Percentiles rank a stretch among this genome's conserved stretches.
Conservation (phyloP, 257 asterid genomes). For the Paulownia fortunei region DNA sequence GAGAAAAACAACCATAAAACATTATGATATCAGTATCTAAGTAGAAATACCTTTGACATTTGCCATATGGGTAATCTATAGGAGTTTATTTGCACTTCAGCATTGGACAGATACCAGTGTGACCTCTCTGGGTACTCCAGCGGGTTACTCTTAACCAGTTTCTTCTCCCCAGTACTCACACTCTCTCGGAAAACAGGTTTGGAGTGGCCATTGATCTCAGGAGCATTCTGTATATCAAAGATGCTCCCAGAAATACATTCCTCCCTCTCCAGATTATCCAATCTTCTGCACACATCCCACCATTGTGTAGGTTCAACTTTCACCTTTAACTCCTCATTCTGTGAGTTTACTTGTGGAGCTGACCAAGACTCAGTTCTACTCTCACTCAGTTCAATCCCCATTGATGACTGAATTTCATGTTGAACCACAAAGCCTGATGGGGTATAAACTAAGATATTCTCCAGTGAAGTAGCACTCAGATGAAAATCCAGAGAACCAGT, state of each 20-base stretch:
- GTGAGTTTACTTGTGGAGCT: conserved; percentile 25
- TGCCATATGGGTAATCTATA: conserved; percentile 45
- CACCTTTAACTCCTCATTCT: conserved; percentile 43
- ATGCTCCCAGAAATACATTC: no score
- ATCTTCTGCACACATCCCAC: conserved; percentile 57
- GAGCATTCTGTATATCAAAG: conserved; percentile 19
- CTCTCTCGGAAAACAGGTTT: conserved; percentile 21
- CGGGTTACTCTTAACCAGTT: conserved; percentile 16
- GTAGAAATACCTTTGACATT: conserved; percentile 37
- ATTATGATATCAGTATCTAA: background rate
- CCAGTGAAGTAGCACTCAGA: no score
- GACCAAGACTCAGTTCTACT: conserved; percentile 27
- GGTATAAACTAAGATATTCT: no score
- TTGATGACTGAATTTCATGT: conserved; percentile 40
- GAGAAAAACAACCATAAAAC: background rate
- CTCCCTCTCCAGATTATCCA: conserved; percentile 42
- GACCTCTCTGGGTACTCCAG: conserved; percentile 31
- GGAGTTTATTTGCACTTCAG: conserved; percentile 49
- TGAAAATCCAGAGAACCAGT: no score
- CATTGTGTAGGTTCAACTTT: conserved; percentile 44
- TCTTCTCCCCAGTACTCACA: conserved; percentile 20
- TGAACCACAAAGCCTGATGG: conserved; percentile 52
- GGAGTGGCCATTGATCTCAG: conserved; percentile 24
- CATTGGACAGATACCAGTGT: conserved; percentile 40
- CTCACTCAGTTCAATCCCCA: conserved; percentile 32